Base-by-base conservation (phyloP, 192 early-diverging fungal genomes). In the Linderina pennispora region DNA sequence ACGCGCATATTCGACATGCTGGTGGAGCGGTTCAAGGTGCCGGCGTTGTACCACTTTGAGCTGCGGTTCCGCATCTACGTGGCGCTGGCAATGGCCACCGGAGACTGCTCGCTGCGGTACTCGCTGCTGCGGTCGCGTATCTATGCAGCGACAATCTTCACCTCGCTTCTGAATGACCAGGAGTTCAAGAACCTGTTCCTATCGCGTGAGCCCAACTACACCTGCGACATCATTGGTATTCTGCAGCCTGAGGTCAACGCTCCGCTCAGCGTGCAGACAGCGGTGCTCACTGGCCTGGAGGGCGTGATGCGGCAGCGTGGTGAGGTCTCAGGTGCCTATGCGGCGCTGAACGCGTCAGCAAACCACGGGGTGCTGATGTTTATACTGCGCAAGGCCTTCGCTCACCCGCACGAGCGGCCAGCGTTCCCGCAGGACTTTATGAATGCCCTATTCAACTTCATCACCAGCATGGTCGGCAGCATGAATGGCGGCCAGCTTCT, bases 311-410 rank as follows among this genome's bases (percentile, higher is more conserved):
- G 86, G 48, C 80, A 90, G 54, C 82, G 90, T 32, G 69, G 58
- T 25, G 82, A 84, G 44, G 65, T 90, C 1, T 71, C 72, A 18
- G 92, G 92, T 36, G 87, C 94, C 1, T 73, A 94, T 32, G 79
- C 86, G 11, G 89, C 92, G 1, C 62, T 96, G 40, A 95, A 92
- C 45, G 90, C 90, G 1, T 88, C 90, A 2, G 92, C 91, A 3
- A 95, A 92, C 50, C 92, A 97, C 48, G 96, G 96, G 18, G 79
- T 85, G 21, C 69, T 97, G 11, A 84, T 97, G 68, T 86, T 81
- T 45, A 75, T 87, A 4, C 52, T 97, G 25, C 80, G 90, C 45
- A 83, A 82, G 47, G 76, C 90, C 19, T 79, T 90, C 22, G 43
- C 74, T 4, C 56, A 67, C 23, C 25, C 81, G 18, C 72, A 78